A percentile compares a stretch with the other conserved stretches of the same genome.
Conservation (phyloP, 805 yeast species). For the Cyberlindnera bimundalis region DNA sequence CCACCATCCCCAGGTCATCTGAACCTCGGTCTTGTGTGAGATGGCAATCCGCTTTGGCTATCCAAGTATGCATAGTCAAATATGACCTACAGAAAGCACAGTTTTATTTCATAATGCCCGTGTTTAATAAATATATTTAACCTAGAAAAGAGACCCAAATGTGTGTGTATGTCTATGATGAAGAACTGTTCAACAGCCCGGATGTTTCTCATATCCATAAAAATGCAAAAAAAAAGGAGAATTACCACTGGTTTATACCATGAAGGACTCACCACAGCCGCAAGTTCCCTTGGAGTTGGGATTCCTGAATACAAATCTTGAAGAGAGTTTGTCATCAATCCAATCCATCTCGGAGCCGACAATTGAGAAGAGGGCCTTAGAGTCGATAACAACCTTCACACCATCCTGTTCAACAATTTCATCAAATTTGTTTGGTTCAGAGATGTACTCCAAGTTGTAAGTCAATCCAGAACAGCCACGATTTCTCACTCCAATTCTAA, state of each 20-base stretch:
- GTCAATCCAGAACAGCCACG: conserved; percentile 96
- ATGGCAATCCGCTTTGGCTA: background rate
- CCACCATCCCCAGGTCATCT: conserved; percentile 29
- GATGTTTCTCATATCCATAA: background rate
- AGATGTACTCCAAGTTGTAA: conserved; percentile 87
- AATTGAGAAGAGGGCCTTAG: conserved; percentile 91
- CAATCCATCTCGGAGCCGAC: conserved; percentile 99
- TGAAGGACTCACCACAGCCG: conserved; percentile 98
- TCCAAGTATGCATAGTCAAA: background rate
- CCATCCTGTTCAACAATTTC: conserved; percentile 93
- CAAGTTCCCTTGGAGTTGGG: conserved; percentile 98
- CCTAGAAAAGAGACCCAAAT: background rate
- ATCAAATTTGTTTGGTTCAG: conserved; percentile 90
- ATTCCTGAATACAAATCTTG: conserved; percentile 87
- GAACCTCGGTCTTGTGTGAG: conserved; percentile 22
- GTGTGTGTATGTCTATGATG: background rate
- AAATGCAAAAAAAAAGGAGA: background rate
- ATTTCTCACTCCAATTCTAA: conserved; percentile 90
- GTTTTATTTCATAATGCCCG: no score
- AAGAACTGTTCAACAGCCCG: conserved; percentile 1
- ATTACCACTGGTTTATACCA: conserved; percentile 53
- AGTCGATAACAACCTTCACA: conserved; percentile 86
- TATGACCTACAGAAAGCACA: background rate
- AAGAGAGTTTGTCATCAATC: conserved; percentile 87
- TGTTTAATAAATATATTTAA: background rate